A percentile compares a stretch with the other conserved stretches of the same genome.
These are phyloP conservation scores for Saccharomycopsis sp. DNA, from an alignment of 805 yeast species.

Conservation along the genomic window DNA sequence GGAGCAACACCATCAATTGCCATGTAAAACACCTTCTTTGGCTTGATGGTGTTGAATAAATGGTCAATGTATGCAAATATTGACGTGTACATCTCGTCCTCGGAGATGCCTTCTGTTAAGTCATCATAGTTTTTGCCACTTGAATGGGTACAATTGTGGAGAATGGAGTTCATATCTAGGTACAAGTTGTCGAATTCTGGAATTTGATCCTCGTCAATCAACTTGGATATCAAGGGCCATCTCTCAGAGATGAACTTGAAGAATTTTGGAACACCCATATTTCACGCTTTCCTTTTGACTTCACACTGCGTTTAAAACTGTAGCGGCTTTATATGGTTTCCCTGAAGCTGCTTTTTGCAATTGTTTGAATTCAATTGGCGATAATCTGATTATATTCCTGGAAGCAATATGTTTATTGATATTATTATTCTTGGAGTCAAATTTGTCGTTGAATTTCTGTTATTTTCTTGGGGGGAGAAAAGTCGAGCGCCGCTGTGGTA, in stretches of 20 bases:
- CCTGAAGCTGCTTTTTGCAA: background rate
- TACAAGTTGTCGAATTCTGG: slow-evolving; percentile 94
- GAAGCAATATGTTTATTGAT: no score
- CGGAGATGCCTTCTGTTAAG: slow-evolving; percentile 57
- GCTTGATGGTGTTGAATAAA: slow-evolving; percentile 77
- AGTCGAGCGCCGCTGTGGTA: no score
- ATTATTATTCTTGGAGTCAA: no score
- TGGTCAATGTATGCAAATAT: slow-evolving; percentile 93
- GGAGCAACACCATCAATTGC: slow-evolving; percentile 99
- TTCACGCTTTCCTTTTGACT: background rate
- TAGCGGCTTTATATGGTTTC: no score
- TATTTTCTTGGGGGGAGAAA: no score
- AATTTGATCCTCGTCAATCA: slow-evolving; percentile 69
- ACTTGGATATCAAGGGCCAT: slow-evolving; percentile 93
- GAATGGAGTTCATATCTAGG: slow-evolving; percentile 94
- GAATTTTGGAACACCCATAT: slow-evolving; percentile 90
- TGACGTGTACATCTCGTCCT: slow-evolving; percentile 87
- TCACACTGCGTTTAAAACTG: no score
- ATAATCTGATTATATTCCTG: no score
- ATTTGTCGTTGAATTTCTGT: no score
- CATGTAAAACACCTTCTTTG: slow-evolving; percentile 82
- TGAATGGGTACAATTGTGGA: slow-evolving; percentile 89
- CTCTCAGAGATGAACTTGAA: slow-evolving; percentile 95
- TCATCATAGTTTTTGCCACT: slow-evolving; percentile 45
- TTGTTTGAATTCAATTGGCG: background rate